Percentiles rank a stretch among this genome's conserved stretches.
phyloP scores from a whole-genome alignment of 805 yeast species.

The Yarrowia hollandica region DNA sequence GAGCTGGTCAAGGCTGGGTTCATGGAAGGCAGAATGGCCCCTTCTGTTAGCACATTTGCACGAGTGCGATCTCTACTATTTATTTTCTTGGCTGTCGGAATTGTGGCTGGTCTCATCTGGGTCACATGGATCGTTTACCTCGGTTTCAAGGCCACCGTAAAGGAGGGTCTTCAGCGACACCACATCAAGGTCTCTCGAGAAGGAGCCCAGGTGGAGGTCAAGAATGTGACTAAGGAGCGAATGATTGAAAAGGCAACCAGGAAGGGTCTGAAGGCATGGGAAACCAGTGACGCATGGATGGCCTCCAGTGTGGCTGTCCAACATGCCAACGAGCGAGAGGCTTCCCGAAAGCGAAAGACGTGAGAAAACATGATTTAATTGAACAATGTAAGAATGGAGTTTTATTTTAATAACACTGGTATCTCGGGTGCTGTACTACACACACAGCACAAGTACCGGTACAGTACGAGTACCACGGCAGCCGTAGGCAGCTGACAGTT shows the following conservation, averaged over 20 bases:
- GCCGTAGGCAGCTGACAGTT: too few species aligned
- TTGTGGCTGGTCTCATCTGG: constrained; percentile 7
- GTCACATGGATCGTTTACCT: constrained; percentile 3
- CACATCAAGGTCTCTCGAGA: constrained; percentile 27
- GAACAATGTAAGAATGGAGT: too few species aligned
- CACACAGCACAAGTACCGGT: too few species aligned
- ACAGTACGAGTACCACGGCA: too few species aligned
- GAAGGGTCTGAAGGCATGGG: constrained; percentile 20
- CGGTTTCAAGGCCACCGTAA: constrained; percentile 22
- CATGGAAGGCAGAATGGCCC: not conserved
- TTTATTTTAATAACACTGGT: too few species aligned
- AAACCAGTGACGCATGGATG: constrained; percentile 20
- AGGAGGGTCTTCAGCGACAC: constrained; percentile 21
- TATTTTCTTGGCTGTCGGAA: constrained; percentile 7
- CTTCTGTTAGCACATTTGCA: constrained; percentile 6
- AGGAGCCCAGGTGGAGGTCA: constrained; percentile 27
- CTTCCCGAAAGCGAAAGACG: constrained; percentile 21
- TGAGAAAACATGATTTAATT: not conserved
- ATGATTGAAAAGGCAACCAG: constrained; percentile 28
- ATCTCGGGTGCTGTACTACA: too few species aligned
- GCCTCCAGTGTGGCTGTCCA: constrained; percentile 9
- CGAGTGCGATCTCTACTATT: constrained; percentile 18
- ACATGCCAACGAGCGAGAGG: constrained; percentile 11
- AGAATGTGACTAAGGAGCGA: constrained; percentile 27
- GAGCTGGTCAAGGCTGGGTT: constrained; percentile 22